Evolutionary conservation across 1,284 basidiomycete species (phyloP), one percentile per base, ranked within the genome.

Genomic region (Somion occarium): DNA sequence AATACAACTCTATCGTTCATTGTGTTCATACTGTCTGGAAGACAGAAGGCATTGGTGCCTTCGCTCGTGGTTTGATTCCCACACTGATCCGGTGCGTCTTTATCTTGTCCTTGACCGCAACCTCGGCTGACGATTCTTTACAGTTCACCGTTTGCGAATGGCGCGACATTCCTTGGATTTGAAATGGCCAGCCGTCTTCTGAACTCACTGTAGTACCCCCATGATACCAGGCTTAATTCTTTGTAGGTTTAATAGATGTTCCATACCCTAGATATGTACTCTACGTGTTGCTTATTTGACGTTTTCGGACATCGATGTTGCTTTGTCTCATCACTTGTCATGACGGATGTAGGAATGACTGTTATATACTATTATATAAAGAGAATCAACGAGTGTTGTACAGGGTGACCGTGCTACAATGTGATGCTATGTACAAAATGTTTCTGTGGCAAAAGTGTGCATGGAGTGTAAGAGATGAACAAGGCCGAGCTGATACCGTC

Each of bases 101-200:
- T 1, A 5, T 25, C 5, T 22, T 38, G 18, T 34, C 39, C 23
- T 48, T 50, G 48, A 46, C 51, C 41, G 27, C 38, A 52, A 44
- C 39, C 48, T 39, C 48, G 12, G 12, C 30, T 12, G 46, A 53
- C 50, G 38, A n/a, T n/a, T n/a, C n/a, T 50, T 58, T 34, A 19
- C 54, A 91, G 89, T 58, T 91, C 88, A 7, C 90, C 90, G 2
- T 91, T 93, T 61, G 93, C 93, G 9, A 97, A 97, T 63, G 93
- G 92, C 30, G 91, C 91, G 2, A 97, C 93, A 0, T 96, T 96
- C 78, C 80, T 94, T 51, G 93, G 91, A 2, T 95, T 93, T 63
- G 93, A 96, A 73, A 75, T 95, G 69, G 91, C 91, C 27, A 91
- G 78, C 64, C 80, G 88, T 27, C 58, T 81, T 34, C 69, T 88